Evolutionary conservation across 768 basidiomycete species (phyloP), one percentile per base, ranked within the genome.

Genomic region (Termitomyces heimii): DNA sequence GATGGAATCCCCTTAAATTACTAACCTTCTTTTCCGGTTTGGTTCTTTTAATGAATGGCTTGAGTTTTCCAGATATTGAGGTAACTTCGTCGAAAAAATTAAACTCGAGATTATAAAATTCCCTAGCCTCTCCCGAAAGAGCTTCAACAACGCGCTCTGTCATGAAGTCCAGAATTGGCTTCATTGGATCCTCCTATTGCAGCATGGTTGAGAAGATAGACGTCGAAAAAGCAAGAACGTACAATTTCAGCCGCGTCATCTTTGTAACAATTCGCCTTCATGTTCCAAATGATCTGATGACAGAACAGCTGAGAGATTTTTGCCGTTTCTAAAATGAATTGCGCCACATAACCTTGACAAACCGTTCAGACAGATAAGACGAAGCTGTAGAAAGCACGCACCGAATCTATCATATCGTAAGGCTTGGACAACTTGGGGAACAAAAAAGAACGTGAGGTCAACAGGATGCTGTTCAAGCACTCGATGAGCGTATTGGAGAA

Each of bases 261-360:
- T 65, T 89, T 92, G 70, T 85, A 97, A 60, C 91, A 94, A 66
- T 99, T 99, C 5, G 97, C 97, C 66, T 96, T 96, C 97, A 98
- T 98, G 70, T 98, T 99, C 97, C 97, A 99, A 60, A 99, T 92
- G 61, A 98, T 98, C 74, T 99, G 97, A 68, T 99, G 97, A 67
- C 97, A 99, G 76, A 99, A 99, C 24, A 94, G 72, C 68, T 96
- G 95, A 2, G 96, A 98, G 53, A 98, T 93, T 73, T 92, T 96
- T 7, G 96, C 89, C 0, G 95, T 97, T 74, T 98, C 95, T 62
- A 94, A 94, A 63, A 98, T 92, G 79, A 98, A 99, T 22, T 86
- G 85, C 57, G 89, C 83, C 29, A 98, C 93, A 71, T 98, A 98
- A 18, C 92, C 96, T 95, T 60, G 2, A 31, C 16, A 48, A 42